Evolutionary conservation across 257 asterid species (phyloP).

Genomic region (Solanum medicagineum): DNA sequence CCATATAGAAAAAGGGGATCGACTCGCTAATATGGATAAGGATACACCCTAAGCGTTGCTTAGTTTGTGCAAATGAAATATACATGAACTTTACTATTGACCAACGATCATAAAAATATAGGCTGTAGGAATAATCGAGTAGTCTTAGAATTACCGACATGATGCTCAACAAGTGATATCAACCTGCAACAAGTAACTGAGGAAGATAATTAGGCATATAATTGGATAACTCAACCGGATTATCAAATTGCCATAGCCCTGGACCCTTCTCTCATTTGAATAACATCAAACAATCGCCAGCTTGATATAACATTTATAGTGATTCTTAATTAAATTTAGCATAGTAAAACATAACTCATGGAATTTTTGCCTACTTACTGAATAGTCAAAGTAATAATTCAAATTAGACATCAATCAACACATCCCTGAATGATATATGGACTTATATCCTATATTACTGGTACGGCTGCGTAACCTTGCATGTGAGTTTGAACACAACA

Average conservation of each 20-base stretch:
- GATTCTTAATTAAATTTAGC: not conserved
- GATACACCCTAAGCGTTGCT: too few species aligned
- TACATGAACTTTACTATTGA: too few species aligned
- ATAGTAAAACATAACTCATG: not conserved
- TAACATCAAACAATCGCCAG: not conserved
- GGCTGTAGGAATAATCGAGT: too few species aligned
- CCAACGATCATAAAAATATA: too few species aligned
- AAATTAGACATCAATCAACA: not conserved
- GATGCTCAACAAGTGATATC: too few species aligned
- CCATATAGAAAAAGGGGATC: too few species aligned
- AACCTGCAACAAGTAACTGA: too few species aligned
- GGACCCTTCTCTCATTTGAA: not conserved
- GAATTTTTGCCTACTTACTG: not conserved
- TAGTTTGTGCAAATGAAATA: too few species aligned
- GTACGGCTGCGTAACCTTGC: not conserved
- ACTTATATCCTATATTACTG: not conserved
- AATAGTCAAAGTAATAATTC: not conserved
- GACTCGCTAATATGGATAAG: too few species aligned
- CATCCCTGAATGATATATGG: not conserved
- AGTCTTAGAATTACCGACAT: too few species aligned
- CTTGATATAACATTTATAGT: not conserved
- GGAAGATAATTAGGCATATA: not conserved
- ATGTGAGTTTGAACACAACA: too few species aligned
- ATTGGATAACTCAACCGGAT: not conserved
- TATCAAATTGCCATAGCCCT: not conserved